Base-by-base conservation (phyloP, 2,329 filamentous ascomycete genomes). In the Colletotrichum graminicola region DNA sequence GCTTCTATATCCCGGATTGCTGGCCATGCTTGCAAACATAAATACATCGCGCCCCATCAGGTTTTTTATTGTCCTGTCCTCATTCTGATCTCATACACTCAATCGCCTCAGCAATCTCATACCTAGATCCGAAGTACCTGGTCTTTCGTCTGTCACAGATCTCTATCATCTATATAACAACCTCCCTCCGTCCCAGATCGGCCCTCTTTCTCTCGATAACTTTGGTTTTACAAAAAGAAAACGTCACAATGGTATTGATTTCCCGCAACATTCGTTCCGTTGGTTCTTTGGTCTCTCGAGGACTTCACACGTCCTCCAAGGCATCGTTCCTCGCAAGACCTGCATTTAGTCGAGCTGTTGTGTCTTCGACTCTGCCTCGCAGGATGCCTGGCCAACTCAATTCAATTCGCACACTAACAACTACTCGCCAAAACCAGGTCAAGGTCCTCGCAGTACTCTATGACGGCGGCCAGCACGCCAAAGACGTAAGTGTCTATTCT, bases 391-490 rank as follows among this genome's bases (percentile, higher is more conserved):
- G 71, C 52, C 62, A 72, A 61, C 73, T 74, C 73, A 87, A 88
- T 80, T 86, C 91, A 75, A 86, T 86, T 77, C 89, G 89, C 85
- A 89, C 83, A 83, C 85, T 88, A 79, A 87, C 86, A 77, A 82
- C 82, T 73, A 74, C 76, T 71, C 77, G 76, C 76, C 76, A 78
- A 79, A 72, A 72, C 47, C 77, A 98, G 94, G 95, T 95, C 87
- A 98, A 98, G 88, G 93, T 98, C 85, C 92, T 98, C 81, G 88
- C 95, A 80, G 93, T 97, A 78, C 90, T 97, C 77, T 98, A 98
- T 88, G 95, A 98, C 85, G 95, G 94, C 82, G 89, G 90, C 81
- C 87, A 94, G 86, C 94, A 97, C 87, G 94, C 95, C 85, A 86
- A 93, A 84, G 89, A 98, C 80, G 94, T 97, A 82, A 82, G 86